Evolutionary conservation across 768 basidiomycete species (phyloP), one percentile per base, ranked within the genome.

Genomic region (Hypsizygus marmoreus): DNA sequence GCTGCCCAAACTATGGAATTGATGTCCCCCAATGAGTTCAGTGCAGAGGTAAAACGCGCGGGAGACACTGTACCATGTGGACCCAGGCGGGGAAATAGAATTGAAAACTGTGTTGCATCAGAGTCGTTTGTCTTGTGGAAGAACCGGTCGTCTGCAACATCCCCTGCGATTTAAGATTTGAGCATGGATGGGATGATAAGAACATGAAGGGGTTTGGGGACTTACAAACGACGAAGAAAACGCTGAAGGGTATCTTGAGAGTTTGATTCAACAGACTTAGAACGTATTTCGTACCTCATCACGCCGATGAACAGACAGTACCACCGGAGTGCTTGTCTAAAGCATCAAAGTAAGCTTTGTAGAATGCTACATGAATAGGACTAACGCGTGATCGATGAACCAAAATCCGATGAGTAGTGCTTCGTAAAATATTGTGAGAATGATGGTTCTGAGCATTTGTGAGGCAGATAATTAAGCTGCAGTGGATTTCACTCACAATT

Each of bases 81-180:
- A 30, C 80, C 75, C 41, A 89, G 74, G 5, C 69, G 63, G 13
- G 88, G 88, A 65, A 75, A 92, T 40, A 97, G 62, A 34, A 92
- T 69, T 13, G 80, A 69, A 61, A 92, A 95, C 58, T 97, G 94
- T 2, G 92, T 91, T 47, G 90, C 89, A 60, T 95, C 94, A 1
- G 91, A 93, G 58, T 93, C 90, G 59, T 95, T 95, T 20, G 84
- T 78, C 72, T 95, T 95, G 60, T 93, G 90, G 68, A 95, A 97
- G 69, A 95, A 91, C 45, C 89, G 79, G 61, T 97, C 94, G 63
- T 97, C 95, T 33, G 91, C 82, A 34, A 95, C 86, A 60, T 97
- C 94, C 94, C 90, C 90, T 92, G 57, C 12, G 19, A 34, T 23
- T 24, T 25, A 11, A 31, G 13, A 29, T 33, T 16, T 8, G 25